phyloP scores from a whole-genome alignment of 805 yeast genomes.

The Ascoidea rubescens region DNA sequence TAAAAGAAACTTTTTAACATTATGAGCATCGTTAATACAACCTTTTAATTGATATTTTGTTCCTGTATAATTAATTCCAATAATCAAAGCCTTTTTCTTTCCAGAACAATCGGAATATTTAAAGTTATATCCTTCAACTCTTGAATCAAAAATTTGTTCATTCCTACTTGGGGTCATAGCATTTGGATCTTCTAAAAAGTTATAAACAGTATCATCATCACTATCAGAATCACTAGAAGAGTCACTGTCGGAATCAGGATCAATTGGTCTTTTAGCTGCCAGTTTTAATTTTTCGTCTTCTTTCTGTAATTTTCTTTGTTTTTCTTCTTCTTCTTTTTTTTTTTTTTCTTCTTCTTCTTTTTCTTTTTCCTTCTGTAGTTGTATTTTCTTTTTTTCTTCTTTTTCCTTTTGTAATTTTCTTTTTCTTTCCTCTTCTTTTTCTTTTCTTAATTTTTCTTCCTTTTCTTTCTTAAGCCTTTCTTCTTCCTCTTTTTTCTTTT shows the following conservation, averaged over 20 bases:
- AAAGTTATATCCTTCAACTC: too few species aligned
- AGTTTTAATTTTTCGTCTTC: too few species aligned
- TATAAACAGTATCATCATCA: too few species aligned
- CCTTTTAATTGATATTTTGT: conserved; percentile 50
- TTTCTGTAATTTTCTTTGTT: background rate
- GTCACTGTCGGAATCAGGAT: too few species aligned
- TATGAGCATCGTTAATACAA: conserved; percentile 65
- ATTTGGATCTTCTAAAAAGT: too few species aligned
- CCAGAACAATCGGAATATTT: conserved; percentile 65
- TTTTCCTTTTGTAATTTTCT: conserved; percentile 1
- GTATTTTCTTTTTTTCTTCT: background rate
- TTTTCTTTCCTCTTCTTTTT: background rate
- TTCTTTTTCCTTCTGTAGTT: background rate
- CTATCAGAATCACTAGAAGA: too few species aligned
- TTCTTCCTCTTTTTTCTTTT: background rate
- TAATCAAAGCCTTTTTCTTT: conserved; percentile 53
- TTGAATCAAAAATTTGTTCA: too few species aligned
- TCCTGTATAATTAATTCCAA: conserved; percentile 72
- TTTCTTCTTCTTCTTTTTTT: background rate
- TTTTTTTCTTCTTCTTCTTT: conserved; percentile 1
- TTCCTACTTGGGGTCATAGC: too few species aligned
- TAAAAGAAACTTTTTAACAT: conserved; percentile 27
- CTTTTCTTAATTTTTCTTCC: background rate
- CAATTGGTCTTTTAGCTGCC: too few species aligned
- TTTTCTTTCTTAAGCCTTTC: background rate